phyloP scores from a whole-genome alignment of 2,329 filamentous ascomycete species.

The Pestalotiopsis sp. region DNA sequence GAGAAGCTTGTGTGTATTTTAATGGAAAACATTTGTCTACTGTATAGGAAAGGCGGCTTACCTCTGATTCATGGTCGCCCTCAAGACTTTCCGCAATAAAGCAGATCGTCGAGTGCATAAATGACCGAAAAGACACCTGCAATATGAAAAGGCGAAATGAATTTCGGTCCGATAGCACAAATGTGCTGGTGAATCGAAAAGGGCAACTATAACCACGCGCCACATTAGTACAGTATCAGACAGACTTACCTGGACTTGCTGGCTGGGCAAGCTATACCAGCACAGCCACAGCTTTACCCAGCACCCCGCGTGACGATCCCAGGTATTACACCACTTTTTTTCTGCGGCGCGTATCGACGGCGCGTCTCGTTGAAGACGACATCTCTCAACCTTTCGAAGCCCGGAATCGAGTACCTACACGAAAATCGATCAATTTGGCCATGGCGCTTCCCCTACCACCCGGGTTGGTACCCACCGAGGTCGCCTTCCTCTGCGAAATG shows the following conservation, averaged over 20 bases:
- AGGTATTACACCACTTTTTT: background rate
- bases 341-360: background rate
- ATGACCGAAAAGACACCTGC: background rate
- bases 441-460: conserved; percentile 34
- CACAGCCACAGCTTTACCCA: background rate
- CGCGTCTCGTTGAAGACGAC: background rate
- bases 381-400: background rate
- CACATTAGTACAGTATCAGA: background rate
- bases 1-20: too few relatives aligned
- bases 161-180: too few relatives aligned
- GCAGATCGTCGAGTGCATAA: background rate
- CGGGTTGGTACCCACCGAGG: conserved; percentile 80
- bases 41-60: too few relatives aligned
- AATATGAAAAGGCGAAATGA: background rate
- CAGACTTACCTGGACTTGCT: background rate
- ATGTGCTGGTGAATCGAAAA: background rate
- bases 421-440: background rate
- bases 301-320: background rate
- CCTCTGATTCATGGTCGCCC: too few relatives aligned
- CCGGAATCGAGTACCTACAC: background rate
- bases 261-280: background rate
- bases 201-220: background rate
- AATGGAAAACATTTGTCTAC: too few relatives aligned
- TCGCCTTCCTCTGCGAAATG: conserved; percentile 96
- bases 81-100: too few relatives aligned